Base-by-base conservation (phyloP, 768 basidiomycete genomes). In the Mycena maculata region DNA sequence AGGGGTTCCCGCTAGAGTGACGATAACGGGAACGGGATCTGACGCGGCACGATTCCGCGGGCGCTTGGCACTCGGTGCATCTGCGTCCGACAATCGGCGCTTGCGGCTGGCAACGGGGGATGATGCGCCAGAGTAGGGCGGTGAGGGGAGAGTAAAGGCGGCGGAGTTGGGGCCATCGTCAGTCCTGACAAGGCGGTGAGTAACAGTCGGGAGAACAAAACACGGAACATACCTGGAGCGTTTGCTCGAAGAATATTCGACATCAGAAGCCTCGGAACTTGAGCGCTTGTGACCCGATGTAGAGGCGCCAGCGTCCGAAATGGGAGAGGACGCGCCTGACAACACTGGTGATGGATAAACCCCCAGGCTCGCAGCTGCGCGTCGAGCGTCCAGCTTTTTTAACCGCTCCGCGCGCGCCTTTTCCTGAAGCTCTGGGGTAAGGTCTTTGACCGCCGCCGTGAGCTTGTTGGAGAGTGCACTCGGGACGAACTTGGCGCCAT, bases 51-150 rank as follows among this genome's bases (percentile, higher is more conserved):
- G 64, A 25, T 61, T 68, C 15, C 74, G 69, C 0, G 76, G 74
- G n/a, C 76, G 76, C 39, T 83, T 82, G 38, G 65, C n/a, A 1
- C 42, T 36, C 0, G 66, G 39, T 2, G 41, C 47, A 10, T 76
- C 78, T 3, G 73, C 62, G 13, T 81, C 78, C 2, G 83, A 84
- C 15, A 81, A 52, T 5, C 79, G 75, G 41, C 83, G 80, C 65
- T 84, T 84, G 16, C 79, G 78, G 25, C 68, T 75, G 23, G 41
- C n/a, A n/a, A n/a, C 16, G 48, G 39, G 72, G 38, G 49, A 63
- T 1, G 54, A 49, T 13, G 27, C 4, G 33, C 27, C 20, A 39
- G 65, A 70, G 57, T 38, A 33, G n/a, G 38, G 13, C 7, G 64
- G 67, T 1, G 71, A 70, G 63, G 56, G 42, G n/a, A 38, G 18